These are phyloP conservation scores for Amaranthus hypochondriacus DNA, from an alignment of 148 eudicot genomes.

Conservation along the genomic window DNA sequence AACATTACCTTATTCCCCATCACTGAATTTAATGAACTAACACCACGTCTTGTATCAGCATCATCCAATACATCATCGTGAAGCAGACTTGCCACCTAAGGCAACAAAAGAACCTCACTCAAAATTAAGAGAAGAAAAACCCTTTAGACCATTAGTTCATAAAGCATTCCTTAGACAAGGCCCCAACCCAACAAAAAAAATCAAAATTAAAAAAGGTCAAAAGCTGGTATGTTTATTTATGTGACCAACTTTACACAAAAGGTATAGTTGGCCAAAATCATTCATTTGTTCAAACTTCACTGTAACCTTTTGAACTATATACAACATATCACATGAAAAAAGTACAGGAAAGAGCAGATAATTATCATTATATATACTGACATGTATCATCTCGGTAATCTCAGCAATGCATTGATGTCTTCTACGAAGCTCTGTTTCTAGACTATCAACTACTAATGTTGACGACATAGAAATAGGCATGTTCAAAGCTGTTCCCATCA, in stretches of 20 bases:
- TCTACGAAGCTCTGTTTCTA: constrained; percentile 53
- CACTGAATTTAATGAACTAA: constrained; percentile 65
- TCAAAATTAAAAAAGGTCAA: too few species aligned
- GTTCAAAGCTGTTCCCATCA: constrained; percentile 93
- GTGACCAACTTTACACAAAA: too few species aligned
- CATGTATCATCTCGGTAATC: constrained; percentile 97
- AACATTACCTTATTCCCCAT: constrained; percentile 73
- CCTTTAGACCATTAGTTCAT: background rate
- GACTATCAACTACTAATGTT: constrained; percentile 32
- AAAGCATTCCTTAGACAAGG: background rate
- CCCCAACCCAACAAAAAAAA: too few species aligned
- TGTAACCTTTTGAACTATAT: too few species aligned
- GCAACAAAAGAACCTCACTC: constrained; percentile 9
- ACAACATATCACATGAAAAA: too few species aligned
- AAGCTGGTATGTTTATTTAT: too few species aligned
- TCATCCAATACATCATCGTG: constrained; percentile 99
- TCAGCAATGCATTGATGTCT: constrained; percentile 86
- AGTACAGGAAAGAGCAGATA: too few species aligned
- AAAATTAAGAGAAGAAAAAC: background rate
- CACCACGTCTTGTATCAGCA: constrained; percentile 94
- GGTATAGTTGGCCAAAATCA: too few species aligned
- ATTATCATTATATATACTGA: constrained; percentile 27
- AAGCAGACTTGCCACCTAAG: constrained; percentile 96
- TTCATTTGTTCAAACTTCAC: too few species aligned
- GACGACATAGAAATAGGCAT: constrained; percentile 38